Base-by-base conservation (phyloP, 495 filamentous ascomycete genomes). In the Penicillium crystallinum region DNA sequence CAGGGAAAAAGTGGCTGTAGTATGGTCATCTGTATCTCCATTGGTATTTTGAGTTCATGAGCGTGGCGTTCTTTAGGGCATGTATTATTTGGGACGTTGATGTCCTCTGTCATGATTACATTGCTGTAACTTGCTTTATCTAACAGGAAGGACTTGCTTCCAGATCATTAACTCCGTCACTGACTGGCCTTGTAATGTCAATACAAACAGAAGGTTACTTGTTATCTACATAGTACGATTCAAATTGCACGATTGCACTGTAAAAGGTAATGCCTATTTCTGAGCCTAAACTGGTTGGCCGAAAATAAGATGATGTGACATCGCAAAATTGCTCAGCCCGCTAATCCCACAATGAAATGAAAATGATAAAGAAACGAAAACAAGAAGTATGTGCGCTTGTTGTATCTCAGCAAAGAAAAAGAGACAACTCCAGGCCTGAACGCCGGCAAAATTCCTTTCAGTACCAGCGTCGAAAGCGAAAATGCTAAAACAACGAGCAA, bases 1-100 rank as follows among this genome's bases (percentile, higher is more conserved):
- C 90, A 7, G 93, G 89, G 69, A 90, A 87, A 77, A 98, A 97
- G 70, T 97, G 93, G 72, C 66, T 98, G 45, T 96, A 62, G 34
- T 18, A 43, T 52, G 34, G 33, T 27, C 3, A 27, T 27, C 3
- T 27, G 23, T 27, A 3, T 27, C 38, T 47, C 25, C 35, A 41
- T 22, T 35, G 9, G 30, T 44, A 40, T 5, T 42, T 55, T 31
- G 54, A 10, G 10, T 37, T 51, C 15, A 36, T 55, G 27, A 62
- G 61, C 61, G 55, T 50, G 61, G 61, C 61, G 61, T 61, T 60
- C n/a, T 46, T 10, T 48, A 35, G 42, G 50, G 47, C 19, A 46
- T 45, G 42, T 34, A 42, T 42, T 49, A 14, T 31, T 35, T 45
- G 33, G 9, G 52, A 22, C 21, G 25, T 55, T 21, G 36, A 9